phyloP scores from a whole-genome alignment of 2,329 filamentous ascomycete genomes.

The Septoria linicola region DNA sequence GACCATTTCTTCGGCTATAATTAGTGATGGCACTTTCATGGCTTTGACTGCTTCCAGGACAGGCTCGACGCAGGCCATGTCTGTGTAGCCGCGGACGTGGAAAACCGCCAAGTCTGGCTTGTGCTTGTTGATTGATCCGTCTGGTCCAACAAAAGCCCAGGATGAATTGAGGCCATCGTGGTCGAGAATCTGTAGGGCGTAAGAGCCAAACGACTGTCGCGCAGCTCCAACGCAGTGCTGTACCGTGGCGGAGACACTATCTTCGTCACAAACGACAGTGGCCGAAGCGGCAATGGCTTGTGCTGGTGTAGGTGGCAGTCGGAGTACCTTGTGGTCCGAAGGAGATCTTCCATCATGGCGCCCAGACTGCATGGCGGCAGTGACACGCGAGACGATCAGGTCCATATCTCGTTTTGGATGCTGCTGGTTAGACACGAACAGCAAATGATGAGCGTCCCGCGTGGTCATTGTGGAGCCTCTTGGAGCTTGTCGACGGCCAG shows the following conservation, averaged over 20 bases:
- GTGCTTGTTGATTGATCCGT: constrained; percentile 17
- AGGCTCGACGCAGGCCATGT: background rate
- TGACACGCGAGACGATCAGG: constrained; percentile 21
- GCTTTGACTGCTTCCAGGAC: constrained; percentile 12
- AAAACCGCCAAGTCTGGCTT: constrained; percentile 24
- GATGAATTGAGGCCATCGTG: constrained; percentile 21
- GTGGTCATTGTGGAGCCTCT: background rate
- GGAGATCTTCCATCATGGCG: background rate
- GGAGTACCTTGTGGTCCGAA: constrained; percentile 15
- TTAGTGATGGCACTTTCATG: constrained; percentile 8
- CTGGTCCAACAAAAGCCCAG: constrained; percentile 19
- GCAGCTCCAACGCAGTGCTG: constrained; percentile 27
- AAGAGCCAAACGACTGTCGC: constrained; percentile 6
- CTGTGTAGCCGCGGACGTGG: constrained; percentile 9
- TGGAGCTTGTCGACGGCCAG: background rate
- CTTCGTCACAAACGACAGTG: constrained; percentile 19
- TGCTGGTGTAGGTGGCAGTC: constrained; percentile 24
- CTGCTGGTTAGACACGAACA: constrained; percentile 22
- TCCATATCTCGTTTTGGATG: constrained; percentile 12
- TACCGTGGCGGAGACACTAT: constrained; percentile 21
- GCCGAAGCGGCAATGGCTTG: constrained; percentile 18
- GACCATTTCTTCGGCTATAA: background rate
- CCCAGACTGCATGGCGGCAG: constrained; percentile 12
- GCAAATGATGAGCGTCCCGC: constrained; percentile 14
- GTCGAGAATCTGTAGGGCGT: constrained; percentile 20